These are phyloP conservation scores for Clavariopsis aquatica DNA, from an alignment of 495 filamentous ascomycete species.

Conservation along the genomic window DNA sequence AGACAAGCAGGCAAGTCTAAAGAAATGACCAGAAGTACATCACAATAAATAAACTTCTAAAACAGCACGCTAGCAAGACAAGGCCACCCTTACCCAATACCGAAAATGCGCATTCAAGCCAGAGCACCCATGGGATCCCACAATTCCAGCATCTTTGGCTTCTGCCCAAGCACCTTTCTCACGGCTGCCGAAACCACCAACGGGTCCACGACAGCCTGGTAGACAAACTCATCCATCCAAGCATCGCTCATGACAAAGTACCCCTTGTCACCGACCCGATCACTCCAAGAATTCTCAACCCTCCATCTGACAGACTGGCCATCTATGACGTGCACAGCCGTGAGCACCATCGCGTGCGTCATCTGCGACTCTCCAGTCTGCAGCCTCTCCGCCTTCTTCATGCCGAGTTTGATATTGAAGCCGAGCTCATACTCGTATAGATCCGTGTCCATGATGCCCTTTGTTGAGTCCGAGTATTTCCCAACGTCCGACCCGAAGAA, in stretches of 20 bases:
- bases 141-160: slow-evolving; percentile 68
- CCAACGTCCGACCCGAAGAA: slow-evolving; percentile 91
- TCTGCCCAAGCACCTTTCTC: slow-evolving; percentile 65
- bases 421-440: slow-evolving; percentile 75
- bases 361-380: slow-evolving; percentile 71
- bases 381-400: slow-evolving; percentile 73
- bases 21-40: background rate
- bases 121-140: slow-evolving; percentile 91
- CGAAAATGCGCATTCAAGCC: slow-evolving; percentile 51
- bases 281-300: slow-evolving; percentile 84
- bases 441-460: slow-evolving; percentile 75
- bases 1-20: no score
- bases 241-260: slow-evolving; percentile 85
- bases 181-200: slow-evolving; percentile 65
- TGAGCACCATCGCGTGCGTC: slow-evolving; percentile 92
- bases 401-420: slow-evolving; percentile 69
- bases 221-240: slow-evolving; percentile 88
- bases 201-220: slow-evolving; percentile 83
- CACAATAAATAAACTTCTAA: no score
- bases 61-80: background rate
- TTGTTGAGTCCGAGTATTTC: slow-evolving; percentile 64
- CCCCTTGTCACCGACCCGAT: slow-evolving; percentile 64
- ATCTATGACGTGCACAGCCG: slow-evolving; percentile 72
- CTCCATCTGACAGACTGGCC: slow-evolving; percentile 71
- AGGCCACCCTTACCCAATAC: background rate